Conservation (phyloP, 2,329 filamentous ascomycete genomes). For the Colletotrichum tropicale region DNA sequence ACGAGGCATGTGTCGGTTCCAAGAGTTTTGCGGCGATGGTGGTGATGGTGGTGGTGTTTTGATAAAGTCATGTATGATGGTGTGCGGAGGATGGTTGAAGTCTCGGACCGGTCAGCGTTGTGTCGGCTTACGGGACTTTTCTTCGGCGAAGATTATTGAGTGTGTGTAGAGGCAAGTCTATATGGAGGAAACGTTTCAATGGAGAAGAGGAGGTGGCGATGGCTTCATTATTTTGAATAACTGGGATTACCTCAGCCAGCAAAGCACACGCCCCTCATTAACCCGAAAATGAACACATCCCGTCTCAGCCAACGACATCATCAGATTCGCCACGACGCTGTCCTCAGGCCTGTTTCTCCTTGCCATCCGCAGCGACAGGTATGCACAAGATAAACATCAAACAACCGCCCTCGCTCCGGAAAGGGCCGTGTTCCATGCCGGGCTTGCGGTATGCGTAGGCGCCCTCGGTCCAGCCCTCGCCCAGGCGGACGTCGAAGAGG, state of each 20-base stretch:
- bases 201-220: not conserved
- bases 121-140: not conserved
- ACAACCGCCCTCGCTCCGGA: constrained; percentile 36
- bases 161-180: not conserved
- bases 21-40: not conserved
- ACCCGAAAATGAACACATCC: not conserved
- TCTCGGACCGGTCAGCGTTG: not conserved
- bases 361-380: constrained; percentile 14
- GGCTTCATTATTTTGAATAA: not conserved
- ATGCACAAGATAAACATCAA: constrained; percentile 35
- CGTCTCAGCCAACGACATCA: not conserved
- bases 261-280: not conserved
- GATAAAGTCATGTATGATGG: not conserved
- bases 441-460: constrained; percentile 43
- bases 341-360: not conserved
- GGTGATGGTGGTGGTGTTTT: not conserved
- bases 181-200: not conserved
- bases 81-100: not conserved
- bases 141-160: not conserved
- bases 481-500: constrained; percentile 34
- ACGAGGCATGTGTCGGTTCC: not conserved
- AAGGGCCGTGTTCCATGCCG: constrained; percentile 44
- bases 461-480: constrained; percentile 34
- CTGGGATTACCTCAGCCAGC: not conserved
- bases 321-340: not conserved